These are phyloP conservation scores for Apophysomyces sp. DNA, from an alignment of 371 early-diverging fungal species.

Conservation along the genomic window DNA sequence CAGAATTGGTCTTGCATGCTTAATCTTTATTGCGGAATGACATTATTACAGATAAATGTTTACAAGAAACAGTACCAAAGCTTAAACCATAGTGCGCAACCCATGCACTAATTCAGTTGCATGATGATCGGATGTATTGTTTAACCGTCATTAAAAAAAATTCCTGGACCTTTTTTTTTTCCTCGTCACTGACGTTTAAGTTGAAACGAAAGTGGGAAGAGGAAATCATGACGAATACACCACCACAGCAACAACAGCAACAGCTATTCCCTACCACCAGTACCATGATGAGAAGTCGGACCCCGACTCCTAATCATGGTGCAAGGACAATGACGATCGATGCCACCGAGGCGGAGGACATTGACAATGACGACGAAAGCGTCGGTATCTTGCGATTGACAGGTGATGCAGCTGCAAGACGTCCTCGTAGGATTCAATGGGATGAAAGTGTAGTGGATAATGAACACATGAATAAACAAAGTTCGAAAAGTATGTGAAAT, in stretches of 20 bases:
- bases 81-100: too few relatives aligned
- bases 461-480: conserved; percentile 81
- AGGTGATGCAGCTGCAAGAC: conserved; percentile 47
- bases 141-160: too few relatives aligned
- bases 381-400: conserved; percentile 52
- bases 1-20: too few relatives aligned
- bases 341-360: conserved; percentile 16
- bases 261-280: background rate
- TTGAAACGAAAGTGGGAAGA: background rate
- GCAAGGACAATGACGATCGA: conserved; percentile 39
- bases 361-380: conserved; percentile 18
- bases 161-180: background rate
- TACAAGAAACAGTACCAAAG: too few relatives aligned
- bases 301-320: conserved; percentile 26
- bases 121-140: too few relatives aligned
- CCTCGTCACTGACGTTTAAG: background rate
- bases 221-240: background rate
- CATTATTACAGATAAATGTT: too few relatives aligned
- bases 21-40: too few relatives aligned
- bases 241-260: background rate
- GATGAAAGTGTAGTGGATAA: conserved; percentile 84
- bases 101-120: too few relatives aligned
- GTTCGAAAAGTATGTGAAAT: conserved; percentile 68
- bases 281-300: conserved; percentile 1
- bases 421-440: conserved; percentile 72